A percentile compares a stretch with the other conserved stretches of the same genome.
phyloP scores from a whole-genome alignment of 768 basidiomycete genomes.

The Pleurotus tuoliensis region DNA sequence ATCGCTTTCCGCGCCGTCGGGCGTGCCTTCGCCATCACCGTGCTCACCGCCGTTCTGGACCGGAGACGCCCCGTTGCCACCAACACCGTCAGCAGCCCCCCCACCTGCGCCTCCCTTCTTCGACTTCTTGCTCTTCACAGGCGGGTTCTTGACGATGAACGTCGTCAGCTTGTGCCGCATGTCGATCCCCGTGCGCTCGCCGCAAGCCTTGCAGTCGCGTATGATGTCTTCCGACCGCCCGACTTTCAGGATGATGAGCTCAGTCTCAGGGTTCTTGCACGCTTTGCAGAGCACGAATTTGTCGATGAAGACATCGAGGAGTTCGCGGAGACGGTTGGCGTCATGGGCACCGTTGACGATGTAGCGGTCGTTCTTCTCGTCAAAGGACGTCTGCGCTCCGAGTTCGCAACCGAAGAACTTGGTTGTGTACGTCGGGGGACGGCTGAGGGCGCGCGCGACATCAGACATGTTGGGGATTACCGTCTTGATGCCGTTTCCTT shows the following conservation, averaged over 20 bases:
- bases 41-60: conserved; percentile 28
- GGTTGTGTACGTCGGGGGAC: conserved; percentile 94
- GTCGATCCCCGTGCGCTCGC: conserved; percentile 85
- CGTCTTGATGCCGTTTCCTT: conserved; percentile 99
- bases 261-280: conserved; percentile 99
- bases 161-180: conserved; percentile 97
- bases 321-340: conserved; percentile 85
- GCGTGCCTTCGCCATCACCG: conserved; percentile 36
- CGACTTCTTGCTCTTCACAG: conserved; percentile 78
- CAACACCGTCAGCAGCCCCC: conserved; percentile 23
- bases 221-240: conserved; percentile 83
- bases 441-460: conserved; percentile 90
- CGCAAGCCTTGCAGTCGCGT: conserved; percentile 98
- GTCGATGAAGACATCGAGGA: conserved; percentile 97
- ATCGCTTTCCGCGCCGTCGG: conserved; percentile 72
- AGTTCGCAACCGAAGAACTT: conserved; percentile 99
- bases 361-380: conserved; percentile 96
- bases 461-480: conserved; percentile 99
- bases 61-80: conserved; percentile 14
- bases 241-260: conserved; percentile 82
- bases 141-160: conserved; percentile 97
- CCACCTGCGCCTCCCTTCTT: conserved; percentile 48
- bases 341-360: conserved; percentile 98
- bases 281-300: conserved; percentile 96
- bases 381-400: conserved; percentile 94